phyloP scores from a whole-genome alignment of 768 basidiomycete genomes.

The Tricholoma saponaceum region DNA sequence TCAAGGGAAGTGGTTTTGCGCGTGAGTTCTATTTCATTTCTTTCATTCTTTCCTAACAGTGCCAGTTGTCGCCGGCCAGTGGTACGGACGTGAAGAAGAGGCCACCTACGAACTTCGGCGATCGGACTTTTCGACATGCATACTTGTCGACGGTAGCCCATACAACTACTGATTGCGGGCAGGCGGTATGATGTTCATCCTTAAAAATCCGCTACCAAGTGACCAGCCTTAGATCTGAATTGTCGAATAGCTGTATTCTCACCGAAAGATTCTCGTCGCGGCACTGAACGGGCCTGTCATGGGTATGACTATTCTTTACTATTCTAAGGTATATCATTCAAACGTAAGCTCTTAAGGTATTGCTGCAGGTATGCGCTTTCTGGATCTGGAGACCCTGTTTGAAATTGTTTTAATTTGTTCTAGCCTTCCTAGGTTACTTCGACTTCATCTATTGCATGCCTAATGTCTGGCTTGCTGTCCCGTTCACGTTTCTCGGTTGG shows the following conservation, averaged over 20 bases:
- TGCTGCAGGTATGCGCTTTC: slow-evolving; percentile 2
- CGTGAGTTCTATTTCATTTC: slow-evolving; percentile 39
- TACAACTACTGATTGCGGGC: slow-evolving; percentile 56
- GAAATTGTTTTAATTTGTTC: neutral
- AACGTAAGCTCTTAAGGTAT: slow-evolving; percentile 1
- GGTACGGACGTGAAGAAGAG: slow-evolving; percentile 52
- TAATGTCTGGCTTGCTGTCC: slow-evolving; percentile 56
- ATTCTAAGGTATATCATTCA: neutral
- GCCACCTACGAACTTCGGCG: slow-evolving; percentile 6
- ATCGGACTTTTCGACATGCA: slow-evolving; percentile 38
- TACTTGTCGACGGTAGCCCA: slow-evolving; percentile 43
- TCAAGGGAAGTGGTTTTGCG: slow-evolving; percentile 69
- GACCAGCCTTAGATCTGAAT: neutral
- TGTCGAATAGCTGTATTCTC: slow-evolving; percentile 60
- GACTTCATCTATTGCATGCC: slow-evolving; percentile 72
- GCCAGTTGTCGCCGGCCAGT: slow-evolving; percentile 27
- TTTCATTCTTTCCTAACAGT: neutral
- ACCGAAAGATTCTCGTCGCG: slow-evolving; percentile 66
- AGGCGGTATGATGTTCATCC: slow-evolving; percentile 44
- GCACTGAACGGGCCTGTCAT: slow-evolving; percentile 74
- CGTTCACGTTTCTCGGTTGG: slow-evolving; percentile 63
- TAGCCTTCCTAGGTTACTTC: slow-evolving; percentile 67
- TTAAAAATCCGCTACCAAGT: neutral
- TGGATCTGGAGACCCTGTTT: neutral
- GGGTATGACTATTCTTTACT: slow-evolving; percentile 40